These are phyloP conservation scores for Pseudonitzschia multiseries DNA, from an alignment of 108 stramenopile species.

Conservation along the genomic window DNA sequence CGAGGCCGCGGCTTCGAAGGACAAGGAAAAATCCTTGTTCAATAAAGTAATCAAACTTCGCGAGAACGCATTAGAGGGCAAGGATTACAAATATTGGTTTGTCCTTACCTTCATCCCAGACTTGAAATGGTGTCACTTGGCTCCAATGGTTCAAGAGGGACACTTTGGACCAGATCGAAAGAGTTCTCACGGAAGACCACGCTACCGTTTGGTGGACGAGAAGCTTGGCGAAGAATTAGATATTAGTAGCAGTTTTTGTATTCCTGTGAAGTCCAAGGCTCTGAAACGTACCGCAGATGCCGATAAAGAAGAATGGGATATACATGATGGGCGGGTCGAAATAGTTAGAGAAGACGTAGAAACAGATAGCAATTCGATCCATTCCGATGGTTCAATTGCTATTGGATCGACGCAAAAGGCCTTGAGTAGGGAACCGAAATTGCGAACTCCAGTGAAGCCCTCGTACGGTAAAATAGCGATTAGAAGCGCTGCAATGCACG, in stretches of 20 bases:
- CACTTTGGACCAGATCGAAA: slow-evolving; percentile 60
- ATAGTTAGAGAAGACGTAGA: slow-evolving; percentile 7
- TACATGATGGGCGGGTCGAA: slow-evolving; percentile 35
- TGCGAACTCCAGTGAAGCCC: slow-evolving; percentile 34
- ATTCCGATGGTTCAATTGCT: background rate
- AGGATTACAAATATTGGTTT: slow-evolving; percentile 43
- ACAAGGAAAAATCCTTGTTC: slow-evolving; percentile 51
- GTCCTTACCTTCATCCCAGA: slow-evolving; percentile 88
- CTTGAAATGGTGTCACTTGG: slow-evolving; percentile 84
- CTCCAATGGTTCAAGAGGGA: slow-evolving; percentile 76
- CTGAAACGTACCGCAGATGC: slow-evolving; percentile 77
- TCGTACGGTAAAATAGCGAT: slow-evolving; percentile 25
- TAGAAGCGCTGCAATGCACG: background rate
- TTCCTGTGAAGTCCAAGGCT: slow-evolving; percentile 53
- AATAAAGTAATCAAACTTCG: slow-evolving; percentile 81
- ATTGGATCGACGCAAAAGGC: background rate
- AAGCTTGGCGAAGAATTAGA: slow-evolving; percentile 80
- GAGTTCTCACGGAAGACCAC: slow-evolving; percentile 61
- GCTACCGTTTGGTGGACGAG: slow-evolving; percentile 78
- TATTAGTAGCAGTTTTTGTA: slow-evolving; percentile 62
- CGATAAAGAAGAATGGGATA: slow-evolving; percentile 88
- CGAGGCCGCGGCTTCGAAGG: slow-evolving; percentile 11
- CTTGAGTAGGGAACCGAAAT: slow-evolving; percentile 31
- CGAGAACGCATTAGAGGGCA: slow-evolving; percentile 42
- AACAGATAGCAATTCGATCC: background rate